These are phyloP conservation scores for Calocera cornea DNA, from an alignment of 768 basidiomycete species.

Conservation along the genomic window DNA sequence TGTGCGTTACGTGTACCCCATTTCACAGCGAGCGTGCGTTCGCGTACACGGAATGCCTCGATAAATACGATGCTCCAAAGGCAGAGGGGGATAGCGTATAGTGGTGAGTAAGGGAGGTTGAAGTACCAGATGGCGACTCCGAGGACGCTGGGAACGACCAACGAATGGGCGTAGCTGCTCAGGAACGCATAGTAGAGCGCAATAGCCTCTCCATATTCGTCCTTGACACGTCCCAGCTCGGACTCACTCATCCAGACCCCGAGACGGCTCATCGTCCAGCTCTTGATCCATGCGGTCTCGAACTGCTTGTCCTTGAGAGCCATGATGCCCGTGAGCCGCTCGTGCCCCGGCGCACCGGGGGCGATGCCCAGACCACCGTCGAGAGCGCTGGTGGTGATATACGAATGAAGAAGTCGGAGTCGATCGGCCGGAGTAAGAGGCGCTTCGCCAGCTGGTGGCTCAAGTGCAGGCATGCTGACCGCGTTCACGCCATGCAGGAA, in stretches of 20 bases:
- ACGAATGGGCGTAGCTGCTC: slow-evolving; percentile 64
- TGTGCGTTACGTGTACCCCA: slow-evolving; percentile 71
- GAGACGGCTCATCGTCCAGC: slow-evolving; percentile 55
- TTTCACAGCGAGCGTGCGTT: slow-evolving; percentile 66
- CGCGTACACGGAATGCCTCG: slow-evolving; percentile 82
- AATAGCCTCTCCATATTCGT: slow-evolving; percentile 67
- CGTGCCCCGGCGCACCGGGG: slow-evolving; percentile 58
- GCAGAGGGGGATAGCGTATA: slow-evolving; percentile 63
- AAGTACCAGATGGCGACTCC: slow-evolving; percentile 60
- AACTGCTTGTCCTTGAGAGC: slow-evolving; percentile 72
- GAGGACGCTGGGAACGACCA: slow-evolving; percentile 59
- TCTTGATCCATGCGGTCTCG: slow-evolving; percentile 63
- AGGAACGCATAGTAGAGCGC: slow-evolving; percentile 87
- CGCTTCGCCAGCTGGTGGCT: slow-evolving; percentile 24
- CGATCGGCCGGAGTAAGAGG: slow-evolving; percentile 55
- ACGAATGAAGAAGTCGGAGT: slow-evolving; percentile 62
- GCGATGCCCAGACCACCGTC: slow-evolving; percentile 80
- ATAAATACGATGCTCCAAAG: slow-evolving; percentile 78
- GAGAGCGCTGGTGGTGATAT: slow-evolving; percentile 50
- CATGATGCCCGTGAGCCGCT: slow-evolving; percentile 67
- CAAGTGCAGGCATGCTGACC: slow-evolving; percentile 31
- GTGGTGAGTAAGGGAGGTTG: slow-evolving; percentile 55
- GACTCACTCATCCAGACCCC: slow-evolving; percentile 35
- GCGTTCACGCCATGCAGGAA: slow-evolving; percentile 64
- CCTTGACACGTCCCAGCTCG: slow-evolving; percentile 54